These are phyloP conservation scores for Umbelopsis vinacea DNA, from an alignment of 192 early-diverging fungal genomes.

Conservation along the genomic window DNA sequence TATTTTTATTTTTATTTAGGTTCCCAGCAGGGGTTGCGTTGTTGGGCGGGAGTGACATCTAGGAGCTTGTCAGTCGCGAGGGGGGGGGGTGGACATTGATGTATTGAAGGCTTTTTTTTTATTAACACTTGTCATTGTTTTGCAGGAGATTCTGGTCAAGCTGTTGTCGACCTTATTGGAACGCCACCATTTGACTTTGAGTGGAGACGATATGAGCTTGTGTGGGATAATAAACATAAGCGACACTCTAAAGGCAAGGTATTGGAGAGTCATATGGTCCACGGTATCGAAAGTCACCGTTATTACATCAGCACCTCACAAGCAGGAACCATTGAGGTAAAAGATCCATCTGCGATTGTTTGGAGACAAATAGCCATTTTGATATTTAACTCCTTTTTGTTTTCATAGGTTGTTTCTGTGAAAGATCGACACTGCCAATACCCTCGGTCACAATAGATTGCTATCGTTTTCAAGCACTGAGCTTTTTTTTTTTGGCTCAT, in stretches of 20 bases:
- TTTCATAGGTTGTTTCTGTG: slow-evolving; percentile 33
- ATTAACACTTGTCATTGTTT: not conserved
- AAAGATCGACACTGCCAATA: slow-evolving; percentile 43
- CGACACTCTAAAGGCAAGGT: slow-evolving; percentile 40
- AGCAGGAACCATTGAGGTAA: slow-evolving; percentile 47
- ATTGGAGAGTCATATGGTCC: slow-evolving; percentile 43
- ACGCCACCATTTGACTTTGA: slow-evolving; percentile 52
- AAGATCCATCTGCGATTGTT: not conserved
- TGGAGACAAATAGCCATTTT: no score
- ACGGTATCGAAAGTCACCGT: slow-evolving; percentile 35
- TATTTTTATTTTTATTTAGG: not conserved
- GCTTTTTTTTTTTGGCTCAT: not conserved
- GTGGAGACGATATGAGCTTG: slow-evolving; percentile 45
- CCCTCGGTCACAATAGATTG: slow-evolving; percentile 28
- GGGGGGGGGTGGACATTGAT: no score
- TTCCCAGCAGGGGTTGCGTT: no score
- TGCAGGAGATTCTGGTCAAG: slow-evolving; percentile 46
- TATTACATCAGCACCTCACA: slow-evolving; percentile 45
- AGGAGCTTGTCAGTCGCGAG: no score
- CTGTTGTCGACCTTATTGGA: slow-evolving; percentile 48
- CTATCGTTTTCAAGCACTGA: not conserved
- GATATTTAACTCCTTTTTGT: not conserved
- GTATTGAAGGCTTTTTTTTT: not conserved
- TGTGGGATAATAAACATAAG: slow-evolving; percentile 36
- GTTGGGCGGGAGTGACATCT: no score